A percentile compares a stretch with the other conserved stretches of the same genome.
Evolutionary conservation across 257 asterid species (phyloP).

Genomic region (Solanum ahanhuiri): DNA sequence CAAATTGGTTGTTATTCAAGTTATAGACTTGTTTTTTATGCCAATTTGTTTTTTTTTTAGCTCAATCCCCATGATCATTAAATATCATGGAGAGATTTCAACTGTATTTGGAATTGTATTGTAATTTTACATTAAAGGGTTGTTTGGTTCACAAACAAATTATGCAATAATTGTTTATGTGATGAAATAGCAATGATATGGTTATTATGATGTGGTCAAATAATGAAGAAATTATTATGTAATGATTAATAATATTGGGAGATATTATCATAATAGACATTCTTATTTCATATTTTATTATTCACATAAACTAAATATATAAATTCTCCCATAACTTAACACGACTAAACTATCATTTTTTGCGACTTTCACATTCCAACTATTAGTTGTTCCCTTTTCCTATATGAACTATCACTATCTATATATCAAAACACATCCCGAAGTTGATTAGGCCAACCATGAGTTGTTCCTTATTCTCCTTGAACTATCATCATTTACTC

Average conservation of each 20-base stretch:
- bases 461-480: too few species aligned
- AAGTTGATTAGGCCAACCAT: too few species aligned
- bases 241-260: not conserved
- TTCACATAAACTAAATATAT: too few species aligned
- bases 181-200: not conserved
- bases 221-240: not conserved
- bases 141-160: not conserved
- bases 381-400: not conserved
- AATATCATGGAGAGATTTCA: not conserved
- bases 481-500: not conserved
- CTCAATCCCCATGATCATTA: not conserved
- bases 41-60: not conserved
- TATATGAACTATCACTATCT: not conserved
- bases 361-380: rapidly evolving
- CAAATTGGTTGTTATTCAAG: constrained; percentile 1
- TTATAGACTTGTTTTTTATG: not conserved
- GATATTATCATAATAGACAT: not conserved
- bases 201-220: not conserved
- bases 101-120: not conserved
- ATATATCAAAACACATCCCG: too few species aligned
- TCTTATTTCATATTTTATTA: not conserved
- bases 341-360: not conserved
- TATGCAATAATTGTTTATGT: not conserved
- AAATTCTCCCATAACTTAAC: too few species aligned
- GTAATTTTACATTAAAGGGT: not conserved